A percentile compares a stretch with the other conserved stretches of the same genome.
phyloP scores from a whole-genome alignment of 2,329 filamentous ascomycete genomes.

The Cytospora paraplurivora region DNA sequence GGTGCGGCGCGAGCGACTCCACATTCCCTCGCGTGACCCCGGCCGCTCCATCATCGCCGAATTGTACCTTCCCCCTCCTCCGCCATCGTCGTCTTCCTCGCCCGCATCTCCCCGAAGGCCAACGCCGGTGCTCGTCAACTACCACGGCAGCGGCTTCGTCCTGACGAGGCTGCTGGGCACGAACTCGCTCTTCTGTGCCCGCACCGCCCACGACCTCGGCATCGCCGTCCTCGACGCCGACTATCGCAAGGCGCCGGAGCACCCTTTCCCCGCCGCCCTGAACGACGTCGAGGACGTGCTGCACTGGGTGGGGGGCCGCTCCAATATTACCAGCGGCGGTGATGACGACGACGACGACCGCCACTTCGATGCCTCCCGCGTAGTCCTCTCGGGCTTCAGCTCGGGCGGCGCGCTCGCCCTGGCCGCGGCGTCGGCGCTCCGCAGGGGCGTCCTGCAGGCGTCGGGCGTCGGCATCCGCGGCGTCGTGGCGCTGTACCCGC shows the following conservation, averaged over 20 bases:
- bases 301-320: slow-evolving; percentile 38
- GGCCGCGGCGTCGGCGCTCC: slow-evolving; percentile 31
- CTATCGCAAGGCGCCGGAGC: slow-evolving; percentile 45
- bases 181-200: slow-evolving; percentile 43
- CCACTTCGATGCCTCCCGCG: slow-evolving; percentile 33
- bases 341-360: slow-evolving; percentile 23
- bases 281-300: slow-evolving; percentile 42
- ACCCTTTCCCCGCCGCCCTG: slow-evolving; percentile 41
- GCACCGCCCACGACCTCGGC: slow-evolving; percentile 35
- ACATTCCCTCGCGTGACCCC: slow-evolving; percentile 36
- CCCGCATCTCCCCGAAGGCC: too few species aligned
- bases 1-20: slow-evolving; percentile 3
- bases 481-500: slow-evolving; percentile 8
- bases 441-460: not conserved
- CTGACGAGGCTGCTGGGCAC: slow-evolving; percentile 40
- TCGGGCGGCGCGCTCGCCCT: slow-evolving; percentile 36
- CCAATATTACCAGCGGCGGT: not conserved
- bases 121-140: slow-evolving; percentile 41
- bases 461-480: not conserved
- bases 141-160: slow-evolving; percentile 40
- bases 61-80: slow-evolving; percentile 33
- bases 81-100: not conserved
- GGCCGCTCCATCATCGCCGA: slow-evolving; percentile 36
- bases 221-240: slow-evolving; percentile 38
- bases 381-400: slow-evolving; percentile 34